Evolutionary conservation across 768 basidiomycete species (phyloP).

Genomic region (Mycena venus): DNA sequence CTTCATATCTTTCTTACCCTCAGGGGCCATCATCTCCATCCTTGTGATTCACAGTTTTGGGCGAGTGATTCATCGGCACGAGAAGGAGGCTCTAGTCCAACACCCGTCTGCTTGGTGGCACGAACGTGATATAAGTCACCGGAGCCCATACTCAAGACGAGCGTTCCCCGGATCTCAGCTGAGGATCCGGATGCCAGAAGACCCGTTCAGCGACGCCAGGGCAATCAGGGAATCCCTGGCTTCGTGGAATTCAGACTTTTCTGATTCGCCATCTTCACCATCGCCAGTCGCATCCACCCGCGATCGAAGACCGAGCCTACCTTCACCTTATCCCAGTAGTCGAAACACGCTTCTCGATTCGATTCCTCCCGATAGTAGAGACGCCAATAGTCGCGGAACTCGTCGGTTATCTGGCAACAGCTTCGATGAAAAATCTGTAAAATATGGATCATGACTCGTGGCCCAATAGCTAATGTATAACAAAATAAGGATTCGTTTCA

Average conservation of each 20-base stretch:
- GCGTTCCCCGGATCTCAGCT: slow-evolving; percentile 9
- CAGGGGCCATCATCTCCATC: slow-evolving; percentile 70
- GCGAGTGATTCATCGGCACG: slow-evolving; percentile 71
- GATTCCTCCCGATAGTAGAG: neutral
- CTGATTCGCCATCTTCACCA: slow-evolving; percentile 27
- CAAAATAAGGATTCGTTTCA: neutral
- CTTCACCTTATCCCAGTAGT: slow-evolving; percentile 20
- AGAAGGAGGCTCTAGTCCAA: slow-evolving; percentile 67
- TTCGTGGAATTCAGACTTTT: slow-evolving; percentile 26
- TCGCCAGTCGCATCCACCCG: slow-evolving; percentile 20
- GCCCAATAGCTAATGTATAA: neutral
- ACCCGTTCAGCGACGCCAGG: slow-evolving; percentile 34
- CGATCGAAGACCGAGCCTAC: slow-evolving; percentile 24
- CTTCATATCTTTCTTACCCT: slow-evolving; percentile 3
- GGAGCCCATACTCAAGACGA: slow-evolving; percentile 38
- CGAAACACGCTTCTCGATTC: slow-evolving; percentile 2
- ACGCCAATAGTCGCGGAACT: neutral
- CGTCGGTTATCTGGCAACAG: neutral
- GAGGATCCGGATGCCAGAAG: slow-evolving; percentile 2
- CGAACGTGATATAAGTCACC: slow-evolving; percentile 34
- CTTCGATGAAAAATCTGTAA: slow-evolving; percentile 6
- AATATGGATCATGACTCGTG: neutral
- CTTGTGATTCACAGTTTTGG: slow-evolving; percentile 72
- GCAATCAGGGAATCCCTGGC: slow-evolving; percentile 20
- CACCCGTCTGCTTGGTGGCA: slow-evolving; percentile 59